These are phyloP conservation scores for Pythium phragmiticola DNA, from an alignment of 352 stramenopile species.

Conservation along the genomic window DNA sequence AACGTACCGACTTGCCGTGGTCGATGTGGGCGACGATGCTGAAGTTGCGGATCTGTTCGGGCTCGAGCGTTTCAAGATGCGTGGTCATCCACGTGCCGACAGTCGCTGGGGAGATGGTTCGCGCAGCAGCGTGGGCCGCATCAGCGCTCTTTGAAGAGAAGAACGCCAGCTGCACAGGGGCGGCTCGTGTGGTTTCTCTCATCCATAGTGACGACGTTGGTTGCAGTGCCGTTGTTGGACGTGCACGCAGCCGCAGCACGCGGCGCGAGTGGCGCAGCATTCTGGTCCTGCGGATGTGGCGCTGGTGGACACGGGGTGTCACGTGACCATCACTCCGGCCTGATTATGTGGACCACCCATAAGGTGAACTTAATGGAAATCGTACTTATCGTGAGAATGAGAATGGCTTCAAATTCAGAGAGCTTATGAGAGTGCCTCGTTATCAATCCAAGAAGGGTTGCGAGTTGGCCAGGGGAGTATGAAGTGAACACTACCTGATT, in stretches of 20 bases:
- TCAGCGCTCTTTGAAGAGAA: constrained; percentile 3
- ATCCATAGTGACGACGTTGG: neutral
- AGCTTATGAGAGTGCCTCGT: no score
- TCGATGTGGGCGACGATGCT: constrained; percentile 92
- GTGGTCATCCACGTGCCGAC: constrained; percentile 63
- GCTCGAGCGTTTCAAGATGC: constrained; percentile 57
- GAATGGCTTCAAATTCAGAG: neutral
- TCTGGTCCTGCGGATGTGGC: neutral
- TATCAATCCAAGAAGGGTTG: no score
- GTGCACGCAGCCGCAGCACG: constrained; percentile 13
- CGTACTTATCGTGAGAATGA: neutral
- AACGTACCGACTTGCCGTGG: constrained; percentile 87
- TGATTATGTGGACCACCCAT: neutral
- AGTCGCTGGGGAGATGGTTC: constrained; percentile 37
- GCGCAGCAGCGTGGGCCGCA: constrained; percentile 10
- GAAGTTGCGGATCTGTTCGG: constrained; percentile 88
- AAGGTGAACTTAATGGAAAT: neutral
- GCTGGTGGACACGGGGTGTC: neutral
- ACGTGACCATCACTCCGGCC: constrained; percentile 3
- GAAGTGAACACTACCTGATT: no score
- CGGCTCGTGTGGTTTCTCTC: neutral
- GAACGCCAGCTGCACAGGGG: neutral
- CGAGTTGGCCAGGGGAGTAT: no score
- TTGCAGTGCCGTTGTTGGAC: neutral
- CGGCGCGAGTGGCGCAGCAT: constrained; percentile 17